phyloP scores from a whole-genome alignment of 2,329 filamentous ascomycete genomes.

The Diaporthe australafricana region DNA sequence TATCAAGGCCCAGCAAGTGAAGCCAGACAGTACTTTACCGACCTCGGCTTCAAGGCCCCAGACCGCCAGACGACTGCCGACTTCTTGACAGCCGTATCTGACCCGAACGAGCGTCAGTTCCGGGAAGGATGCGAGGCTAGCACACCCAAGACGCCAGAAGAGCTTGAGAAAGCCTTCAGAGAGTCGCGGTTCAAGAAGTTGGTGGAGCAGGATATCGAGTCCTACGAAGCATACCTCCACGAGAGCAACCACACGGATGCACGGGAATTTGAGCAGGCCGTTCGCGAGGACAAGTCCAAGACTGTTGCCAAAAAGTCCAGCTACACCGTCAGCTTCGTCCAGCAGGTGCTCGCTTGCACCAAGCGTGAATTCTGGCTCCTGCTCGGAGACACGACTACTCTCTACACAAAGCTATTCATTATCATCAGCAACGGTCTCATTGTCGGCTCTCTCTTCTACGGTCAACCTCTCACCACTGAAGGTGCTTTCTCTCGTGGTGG shows the following conservation, averaged over 20 bases:
- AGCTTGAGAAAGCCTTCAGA: constrained; percentile 74
- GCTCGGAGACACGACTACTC: constrained; percentile 77
- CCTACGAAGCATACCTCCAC: constrained; percentile 53
- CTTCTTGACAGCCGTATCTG: constrained; percentile 81
- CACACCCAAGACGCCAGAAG: constrained; percentile 76
- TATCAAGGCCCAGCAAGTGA: constrained; percentile 73
- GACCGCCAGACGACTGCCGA: constrained; percentile 77
- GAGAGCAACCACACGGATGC: constrained; percentile 70
- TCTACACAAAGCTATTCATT: constrained; percentile 84
- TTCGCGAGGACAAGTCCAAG: constrained; percentile 75
- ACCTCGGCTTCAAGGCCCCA: constrained; percentile 73
- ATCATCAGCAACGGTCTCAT: constrained; percentile 80
- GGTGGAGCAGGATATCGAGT: constrained; percentile 66
- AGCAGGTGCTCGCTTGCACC: constrained; percentile 77
- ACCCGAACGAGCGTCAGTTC: constrained; percentile 77
- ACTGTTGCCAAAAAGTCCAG: constrained; percentile 76
- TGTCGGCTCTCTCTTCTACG: constrained; percentile 83
- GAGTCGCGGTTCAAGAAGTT: constrained; percentile 68
- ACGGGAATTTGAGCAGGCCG: constrained; percentile 72
- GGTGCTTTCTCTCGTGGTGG: constrained; percentile 71
- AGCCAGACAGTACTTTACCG: constrained; percentile 74
- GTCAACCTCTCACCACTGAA: constrained; percentile 66
- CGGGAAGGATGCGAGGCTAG: constrained; percentile 72
- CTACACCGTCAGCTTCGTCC: constrained; percentile 80
- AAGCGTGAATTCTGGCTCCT: constrained; percentile 84